These are phyloP conservation scores for Crithidia acanthocephali DNA, from an alignment of 208 protist genomes.

Conservation along the genomic window DNA sequence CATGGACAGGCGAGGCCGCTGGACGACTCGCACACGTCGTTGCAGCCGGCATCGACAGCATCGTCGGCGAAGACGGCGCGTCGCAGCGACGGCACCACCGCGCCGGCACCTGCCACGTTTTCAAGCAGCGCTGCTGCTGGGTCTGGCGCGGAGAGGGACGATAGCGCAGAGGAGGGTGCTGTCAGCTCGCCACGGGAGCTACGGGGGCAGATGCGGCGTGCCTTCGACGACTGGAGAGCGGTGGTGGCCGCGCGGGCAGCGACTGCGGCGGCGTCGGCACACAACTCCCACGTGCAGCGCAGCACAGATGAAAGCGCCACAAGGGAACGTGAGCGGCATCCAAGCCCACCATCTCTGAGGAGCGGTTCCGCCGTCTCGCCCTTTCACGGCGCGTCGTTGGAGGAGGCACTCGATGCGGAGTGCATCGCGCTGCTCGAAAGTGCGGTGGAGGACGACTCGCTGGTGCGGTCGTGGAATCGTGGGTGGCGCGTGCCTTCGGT, in stretches of 20 bases:
- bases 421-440: neutral
- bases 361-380: no score
- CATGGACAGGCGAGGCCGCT: neutral
- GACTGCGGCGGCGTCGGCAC: neutral
- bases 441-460: neutral
- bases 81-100: no score
- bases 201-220: neutral
- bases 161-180: neutral
- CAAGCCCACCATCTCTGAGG: no score
- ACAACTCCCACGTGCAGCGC: neutral
- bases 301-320: neutral
- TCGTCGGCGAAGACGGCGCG: no score
- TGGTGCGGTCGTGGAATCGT: neutral
- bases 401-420: constrained; percentile 9
- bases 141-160: no score
- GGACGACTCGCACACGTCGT: no score
- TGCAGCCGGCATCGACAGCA: no score
- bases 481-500: constrained; percentile 4
- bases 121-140: no score
- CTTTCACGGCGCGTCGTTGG: no score
- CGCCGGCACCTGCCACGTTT: no score
- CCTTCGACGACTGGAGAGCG: constrained; percentile 2
- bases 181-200: neutral
- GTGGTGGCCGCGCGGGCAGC: neutral
- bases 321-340: no score